These are phyloP conservation scores for Talaromyces sp. DNA, from an alignment of 2,329 filamentous ascomycete species.

Conservation along the genomic window DNA sequence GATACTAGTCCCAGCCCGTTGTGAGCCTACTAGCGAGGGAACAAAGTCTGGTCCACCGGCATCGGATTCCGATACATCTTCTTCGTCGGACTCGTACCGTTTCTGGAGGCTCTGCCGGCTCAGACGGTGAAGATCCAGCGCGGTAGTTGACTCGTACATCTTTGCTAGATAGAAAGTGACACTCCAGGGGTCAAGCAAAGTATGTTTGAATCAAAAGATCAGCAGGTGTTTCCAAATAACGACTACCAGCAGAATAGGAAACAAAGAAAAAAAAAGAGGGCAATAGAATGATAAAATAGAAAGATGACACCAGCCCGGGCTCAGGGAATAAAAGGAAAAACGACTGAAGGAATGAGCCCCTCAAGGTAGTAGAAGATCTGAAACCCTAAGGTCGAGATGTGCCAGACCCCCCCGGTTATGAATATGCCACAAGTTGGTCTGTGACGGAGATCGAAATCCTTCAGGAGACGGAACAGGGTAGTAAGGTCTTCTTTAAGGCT, in stretches of 20 bases:
- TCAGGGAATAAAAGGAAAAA: neutral
- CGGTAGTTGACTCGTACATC: constrained; percentile 33
- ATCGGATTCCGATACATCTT: constrained; percentile 42
- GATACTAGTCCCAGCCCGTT: constrained; percentile 26
- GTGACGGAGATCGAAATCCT: neutral
- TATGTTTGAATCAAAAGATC: neutral
- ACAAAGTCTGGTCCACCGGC: constrained; percentile 34
- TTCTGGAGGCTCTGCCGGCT: constrained; percentile 35
- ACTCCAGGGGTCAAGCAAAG: neutral
- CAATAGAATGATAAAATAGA: neutral
- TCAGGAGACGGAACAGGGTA: neutral
- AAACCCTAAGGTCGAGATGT: neutral
- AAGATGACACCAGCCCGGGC: constrained; percentile 1
- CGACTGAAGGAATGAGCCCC: neutral
- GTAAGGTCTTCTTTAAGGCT: constrained; percentile 14
- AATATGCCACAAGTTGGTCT: neutral
- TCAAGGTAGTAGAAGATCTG: neutral
- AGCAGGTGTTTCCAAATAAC: no score
- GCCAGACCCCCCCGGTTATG: neutral
- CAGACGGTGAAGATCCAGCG: constrained; percentile 34
- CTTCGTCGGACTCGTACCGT: constrained; percentile 44
- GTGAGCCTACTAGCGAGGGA: constrained; percentile 36
- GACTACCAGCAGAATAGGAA: neutral
- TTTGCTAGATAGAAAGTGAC: constrained; percentile 8
- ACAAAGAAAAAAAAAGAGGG: no score